Evolutionary conservation across 768 basidiomycete genomes (phyloP), one percentile per base, ranked within the genome.

Genomic region (Clathrus columnatus): DNA sequence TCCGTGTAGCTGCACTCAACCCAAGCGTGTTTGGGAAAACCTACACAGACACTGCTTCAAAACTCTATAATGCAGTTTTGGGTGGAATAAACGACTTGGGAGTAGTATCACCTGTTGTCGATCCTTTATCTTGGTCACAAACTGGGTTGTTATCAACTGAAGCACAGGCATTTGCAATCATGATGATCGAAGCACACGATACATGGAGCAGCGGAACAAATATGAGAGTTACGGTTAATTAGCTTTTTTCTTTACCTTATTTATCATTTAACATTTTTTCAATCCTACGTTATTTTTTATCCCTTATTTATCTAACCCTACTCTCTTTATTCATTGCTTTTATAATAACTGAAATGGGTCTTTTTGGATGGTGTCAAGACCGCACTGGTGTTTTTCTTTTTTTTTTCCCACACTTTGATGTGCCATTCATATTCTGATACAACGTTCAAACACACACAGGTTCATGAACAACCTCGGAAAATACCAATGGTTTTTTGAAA

Each of bases 1-100:
- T 58, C 54, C 68, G 72, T 32, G 56, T 41, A 17, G 61, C 61
- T 10, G 59, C 54, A 10, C 59, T 70, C n/a, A 60, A 67, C 10
- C 70, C 73, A 7, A 61, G 62, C 5, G 48, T 68, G 5, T 67
- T 67, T 53, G 60, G 68, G 18, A 61, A 63, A 16, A 63, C 67
- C 58, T 67, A 71, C 60, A 65, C 69, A 18, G 46, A 58, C 27
- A 57, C 62, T 16, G 68, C 70, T 1, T 60, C 63, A 14, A 65
- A 63, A 24, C 61, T 73, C 23, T 67, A 70, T 46, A 57, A 64
- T 24, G 67, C 69, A 5, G 65, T 69, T 20, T 60, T 67, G 20
- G 26, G 57, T n/a, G 59, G 65, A 30, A 63, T 72, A 57, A 67
- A 70, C 52, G 64, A 69, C 24, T 65, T 71, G 5, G 73, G 73